Evolutionary conservation across 805 yeast genomes (phyloP), one percentile per base, ranked within the genome.

Genomic region (Saccharomycopsis synnaedendra): DNA sequence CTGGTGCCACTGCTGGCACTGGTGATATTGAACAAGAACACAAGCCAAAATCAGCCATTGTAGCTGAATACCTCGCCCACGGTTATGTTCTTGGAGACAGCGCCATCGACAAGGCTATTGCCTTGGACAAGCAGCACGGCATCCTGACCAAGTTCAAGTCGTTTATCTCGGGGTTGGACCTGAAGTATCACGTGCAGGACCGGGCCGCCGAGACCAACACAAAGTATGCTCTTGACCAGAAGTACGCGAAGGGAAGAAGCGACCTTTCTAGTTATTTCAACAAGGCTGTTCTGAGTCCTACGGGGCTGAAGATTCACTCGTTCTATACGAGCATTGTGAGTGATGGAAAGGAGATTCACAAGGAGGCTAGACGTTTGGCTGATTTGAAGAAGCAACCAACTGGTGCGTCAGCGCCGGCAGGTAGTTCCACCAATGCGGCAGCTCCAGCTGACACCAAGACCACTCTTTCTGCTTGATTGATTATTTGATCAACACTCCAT

Each of bases 31-130:
- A 70, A 4, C 94, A 84, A 64, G 94, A 85, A 58, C 76, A 75
- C 51, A 84, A 84, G 66, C 94, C 94, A 48, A 82, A 82, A 58
- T 64, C 78, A 48, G 77, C 86, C 19, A 78, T 85, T 50, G 67
- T 83, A 65, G 90, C 93, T 1, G 90, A 84, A 63, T 74, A 81
- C 56, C 67, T 84, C 51, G 71, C 86, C 33, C 74, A 78, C n/a
- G 94, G 94, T 4, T 84, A 85, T 60, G 73, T 70, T 19, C 62
- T 84, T 41, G 71, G 80, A 42, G 93, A 85, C 61, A 64, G 70
- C 44, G 64, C 82, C 44, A 67, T 84, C 41, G 70, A 74, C 49
- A 72, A 72, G 58, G 83, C 86, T 28, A 69, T 81, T 45, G 76
- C 70, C 19, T 68, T 80, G 53, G 93, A 85, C 62, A 69, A 78